Base-by-base conservation (phyloP, 495 filamentous ascomycete species). In the Aspergillus heteromorphus region DNA sequence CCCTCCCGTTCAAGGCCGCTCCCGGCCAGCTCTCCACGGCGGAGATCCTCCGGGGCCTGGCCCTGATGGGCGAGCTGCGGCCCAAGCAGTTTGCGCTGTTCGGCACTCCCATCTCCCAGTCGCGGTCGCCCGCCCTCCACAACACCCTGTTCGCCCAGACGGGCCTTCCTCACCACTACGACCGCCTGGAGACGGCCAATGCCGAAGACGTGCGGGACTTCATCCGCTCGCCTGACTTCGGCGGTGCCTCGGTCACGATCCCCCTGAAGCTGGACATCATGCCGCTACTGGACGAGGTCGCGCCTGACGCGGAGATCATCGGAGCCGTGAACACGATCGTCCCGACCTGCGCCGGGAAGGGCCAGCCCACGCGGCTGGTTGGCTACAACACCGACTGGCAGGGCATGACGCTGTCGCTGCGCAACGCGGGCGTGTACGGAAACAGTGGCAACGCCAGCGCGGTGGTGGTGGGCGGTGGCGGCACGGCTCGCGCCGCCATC, bases 381-480 rank as follows among this genome's bases (percentile, higher is more conserved):
- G 93, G 93, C 14, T 87, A 89, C 63, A 99, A 99, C 74, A 97
- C 92, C 18, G 93, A 99, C 76, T 99, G 92, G 91, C 79, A 83
- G 59, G 93, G 93, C 42, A 99, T 99, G 85, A 82, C 84, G 11
- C 79, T 82, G 49, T 85, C 87, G 3, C 83, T 99, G n/a, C 83
- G 84, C 50, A 81, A 83, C 38, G 84, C 85, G 2, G 87, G 89
- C 23, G 73, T 89, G 19, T 73, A 66, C 53, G 71, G 70, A 58
- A 59, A 59, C 57, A 64, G 71, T 42, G 70, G 68, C 43, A 60
- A 56, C 40, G 62, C 63, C 36, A 72, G 72, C 42, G 70, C 74
- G 61, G 72, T 73, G 21, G 91, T 97, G 16, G 81, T 97, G 53
- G 93, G 93, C 9, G 87, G 89, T 10, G 93, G 93, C 17, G 93